Evolutionary conservation across 1,139 yeast species (phyloP).

Genomic region (Debaryomycetaceae sp.): DNA sequence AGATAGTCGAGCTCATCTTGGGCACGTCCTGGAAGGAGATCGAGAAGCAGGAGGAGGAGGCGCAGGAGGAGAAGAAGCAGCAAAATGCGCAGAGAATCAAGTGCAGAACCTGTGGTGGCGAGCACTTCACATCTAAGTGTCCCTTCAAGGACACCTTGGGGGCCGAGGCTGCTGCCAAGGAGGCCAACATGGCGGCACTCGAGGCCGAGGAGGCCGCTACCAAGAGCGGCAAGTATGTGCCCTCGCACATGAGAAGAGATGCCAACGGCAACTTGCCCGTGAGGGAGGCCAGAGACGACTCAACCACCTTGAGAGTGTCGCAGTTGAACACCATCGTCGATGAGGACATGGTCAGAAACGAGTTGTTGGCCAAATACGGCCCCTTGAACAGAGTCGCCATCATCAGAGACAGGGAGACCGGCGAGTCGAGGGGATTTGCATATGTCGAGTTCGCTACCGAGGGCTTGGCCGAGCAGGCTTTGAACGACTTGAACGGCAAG

Average conservation of each 20-base stretch:
- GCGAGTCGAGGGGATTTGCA: slow-evolving; percentile 96
- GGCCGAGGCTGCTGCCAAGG: slow-evolving; percentile 28
- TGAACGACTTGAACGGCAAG: slow-evolving; percentile 77
- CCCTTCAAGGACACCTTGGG: slow-evolving; percentile 92
- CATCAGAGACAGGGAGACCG: slow-evolving; percentile 90
- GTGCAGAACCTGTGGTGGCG: slow-evolving; percentile 94
- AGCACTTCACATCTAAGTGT: slow-evolving; percentile 92
- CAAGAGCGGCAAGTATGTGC: slow-evolving; percentile 54
- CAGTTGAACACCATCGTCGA: slow-evolving; percentile 84
- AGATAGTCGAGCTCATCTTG: slow-evolving; percentile 65
- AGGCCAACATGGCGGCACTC: slow-evolving; percentile 28
- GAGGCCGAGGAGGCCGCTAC: slow-evolving; percentile 25
- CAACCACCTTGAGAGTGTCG: slow-evolving; percentile 84
- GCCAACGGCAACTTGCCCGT: slow-evolving; percentile 52
- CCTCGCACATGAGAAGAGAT: slow-evolving; percentile 70
- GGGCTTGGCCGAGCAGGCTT: slow-evolving; percentile 70
- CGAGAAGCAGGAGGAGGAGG: slow-evolving; percentile 53
- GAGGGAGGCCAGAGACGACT: slow-evolving; percentile 70
- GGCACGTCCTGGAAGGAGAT: slow-evolving; percentile 72
- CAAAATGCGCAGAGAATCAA: slow-evolving; percentile 48
- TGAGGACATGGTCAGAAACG: slow-evolving; percentile 76
- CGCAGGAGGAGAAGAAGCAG: slow-evolving; percentile 50
- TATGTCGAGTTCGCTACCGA: slow-evolving; percentile 79
- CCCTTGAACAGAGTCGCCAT: slow-evolving; percentile 77
- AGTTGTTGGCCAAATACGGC: slow-evolving; percentile 68